Percentiles rank a stretch among this genome's conserved stretches.
Evolutionary conservation across 1,284 basidiomycete genomes (phyloP).

Genomic region (Cryptococcus sp.): DNA sequence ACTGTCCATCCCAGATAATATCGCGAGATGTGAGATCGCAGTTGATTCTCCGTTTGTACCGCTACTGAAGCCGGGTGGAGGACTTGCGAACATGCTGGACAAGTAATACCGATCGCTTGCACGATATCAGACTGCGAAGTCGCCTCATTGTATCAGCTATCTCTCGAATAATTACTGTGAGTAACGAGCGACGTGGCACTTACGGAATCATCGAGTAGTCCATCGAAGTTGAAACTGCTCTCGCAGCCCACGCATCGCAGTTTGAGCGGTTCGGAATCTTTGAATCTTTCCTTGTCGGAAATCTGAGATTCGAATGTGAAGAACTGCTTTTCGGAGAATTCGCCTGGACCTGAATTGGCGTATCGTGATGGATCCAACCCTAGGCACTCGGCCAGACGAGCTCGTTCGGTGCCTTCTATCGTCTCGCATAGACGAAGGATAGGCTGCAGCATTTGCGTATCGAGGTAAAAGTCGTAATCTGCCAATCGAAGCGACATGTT

Average conservation of each 20-base stretch:
- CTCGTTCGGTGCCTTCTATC: constrained; percentile 92
- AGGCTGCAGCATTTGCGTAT: constrained; percentile 89
- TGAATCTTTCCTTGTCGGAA: constrained; percentile 84
- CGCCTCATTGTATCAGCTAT: constrained; percentile 4
- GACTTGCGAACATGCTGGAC: constrained; percentile 61
- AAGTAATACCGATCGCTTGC: constrained; percentile 58
- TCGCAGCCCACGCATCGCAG: constrained; percentile 76
- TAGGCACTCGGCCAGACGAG: constrained; percentile 89
- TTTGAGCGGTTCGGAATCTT: constrained; percentile 67
- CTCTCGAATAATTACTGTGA: constrained; percentile 5
- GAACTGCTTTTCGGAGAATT: constrained; percentile 70
- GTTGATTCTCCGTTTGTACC: constrained; percentile 82
- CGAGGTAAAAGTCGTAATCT: constrained; percentile 93
- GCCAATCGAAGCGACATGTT: background rate
- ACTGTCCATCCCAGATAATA: constrained; percentile 90
- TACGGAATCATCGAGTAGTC: constrained; percentile 55
- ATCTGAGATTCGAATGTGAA: constrained; percentile 85
- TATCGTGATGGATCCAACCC: constrained; percentile 85
- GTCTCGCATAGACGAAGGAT: constrained; percentile 93
- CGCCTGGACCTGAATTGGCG: constrained; percentile 56
- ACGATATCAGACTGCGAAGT: constrained; percentile 44
- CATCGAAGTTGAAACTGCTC: constrained; percentile 64
- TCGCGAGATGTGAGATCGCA: constrained; percentile 71
- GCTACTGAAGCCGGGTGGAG: constrained; percentile 67
- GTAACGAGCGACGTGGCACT: constrained; percentile 6